Conservation (phyloP, 23 red algal genomes). For the Gracilaria vermiculophylla region DNA sequence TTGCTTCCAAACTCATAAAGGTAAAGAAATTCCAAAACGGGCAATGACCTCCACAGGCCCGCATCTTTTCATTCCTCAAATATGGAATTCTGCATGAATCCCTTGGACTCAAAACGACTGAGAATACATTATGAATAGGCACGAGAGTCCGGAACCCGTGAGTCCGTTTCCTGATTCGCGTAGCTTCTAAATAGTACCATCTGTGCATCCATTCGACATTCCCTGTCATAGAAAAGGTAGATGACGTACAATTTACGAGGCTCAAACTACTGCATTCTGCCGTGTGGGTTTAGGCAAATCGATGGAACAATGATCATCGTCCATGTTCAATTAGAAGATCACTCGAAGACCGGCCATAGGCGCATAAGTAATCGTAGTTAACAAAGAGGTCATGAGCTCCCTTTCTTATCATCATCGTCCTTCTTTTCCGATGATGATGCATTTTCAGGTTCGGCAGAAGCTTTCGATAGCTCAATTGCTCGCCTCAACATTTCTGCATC, state of each 20-base stretch:
- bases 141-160: too few species aligned
- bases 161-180: too few species aligned
- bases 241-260: not conserved
- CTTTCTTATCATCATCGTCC: conserved; percentile 43
- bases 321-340: too few species aligned
- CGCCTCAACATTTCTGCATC: conserved; percentile 67
- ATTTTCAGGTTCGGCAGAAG: conserved; percentile 13
- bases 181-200: too few species aligned
- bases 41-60: not conserved
- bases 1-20: not conserved
- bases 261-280: not conserved
- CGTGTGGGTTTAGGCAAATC: too few species aligned
- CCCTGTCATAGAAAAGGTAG: not conserved
- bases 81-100: too few species aligned
- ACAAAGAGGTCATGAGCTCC: not conserved
- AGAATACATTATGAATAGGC: too few species aligned
- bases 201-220: too few species aligned
- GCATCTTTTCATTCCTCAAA: not conserved
- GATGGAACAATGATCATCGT: too few species aligned
- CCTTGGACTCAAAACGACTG: too few species aligned
- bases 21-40: not conserved
- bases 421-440: conserved; percentile 21
- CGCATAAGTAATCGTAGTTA: not conserved
- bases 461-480: conserved; percentile 81
- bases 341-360: not conserved